Conservation (phyloP, 2,329 filamentous ascomycete species). For the Cladosporium sp. region DNA sequence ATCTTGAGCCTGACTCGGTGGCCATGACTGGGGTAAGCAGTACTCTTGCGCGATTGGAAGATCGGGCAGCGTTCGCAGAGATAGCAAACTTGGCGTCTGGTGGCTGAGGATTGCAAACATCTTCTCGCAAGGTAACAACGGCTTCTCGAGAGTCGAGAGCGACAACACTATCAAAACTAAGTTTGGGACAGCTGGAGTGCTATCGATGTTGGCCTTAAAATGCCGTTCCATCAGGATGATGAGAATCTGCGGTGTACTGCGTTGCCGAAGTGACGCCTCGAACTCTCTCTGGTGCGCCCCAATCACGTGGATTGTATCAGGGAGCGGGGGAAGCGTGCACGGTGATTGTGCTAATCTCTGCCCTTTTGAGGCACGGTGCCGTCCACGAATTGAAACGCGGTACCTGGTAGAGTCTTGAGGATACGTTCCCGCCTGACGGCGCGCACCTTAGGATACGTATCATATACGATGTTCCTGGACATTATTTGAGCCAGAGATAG, state of each 20-base stretch:
- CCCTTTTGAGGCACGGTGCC: background rate
- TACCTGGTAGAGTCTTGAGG: background rate
- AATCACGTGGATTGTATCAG: background rate
- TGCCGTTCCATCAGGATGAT: too few species aligned
- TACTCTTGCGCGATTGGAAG: background rate
- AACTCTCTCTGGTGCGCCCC: background rate
- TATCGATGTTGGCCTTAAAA: too few species aligned
- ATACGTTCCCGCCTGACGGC: background rate
- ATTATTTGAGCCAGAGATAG: too few species aligned
- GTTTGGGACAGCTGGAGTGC: too few species aligned
- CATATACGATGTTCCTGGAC: too few species aligned
- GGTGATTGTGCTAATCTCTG: background rate
- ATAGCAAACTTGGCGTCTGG: constrained; percentile 1
- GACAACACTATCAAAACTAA: too few species aligned
- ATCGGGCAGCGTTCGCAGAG: background rate
- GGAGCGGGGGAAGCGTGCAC: background rate
- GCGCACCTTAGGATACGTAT: too few species aligned
- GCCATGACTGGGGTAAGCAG: background rate
- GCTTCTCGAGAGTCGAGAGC: background rate
- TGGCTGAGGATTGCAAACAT: too few species aligned
- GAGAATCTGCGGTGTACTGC: too few species aligned
- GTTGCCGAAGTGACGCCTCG: background rate
- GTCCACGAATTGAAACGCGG: background rate
- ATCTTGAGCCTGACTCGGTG: background rate
- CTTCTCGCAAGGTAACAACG: too few species aligned